Percentiles rank a stretch among this genome's conserved stretches.
Evolutionary conservation across 345 rosid genomes (phyloP).

Genomic region (Boechera retrofracta): DNA sequence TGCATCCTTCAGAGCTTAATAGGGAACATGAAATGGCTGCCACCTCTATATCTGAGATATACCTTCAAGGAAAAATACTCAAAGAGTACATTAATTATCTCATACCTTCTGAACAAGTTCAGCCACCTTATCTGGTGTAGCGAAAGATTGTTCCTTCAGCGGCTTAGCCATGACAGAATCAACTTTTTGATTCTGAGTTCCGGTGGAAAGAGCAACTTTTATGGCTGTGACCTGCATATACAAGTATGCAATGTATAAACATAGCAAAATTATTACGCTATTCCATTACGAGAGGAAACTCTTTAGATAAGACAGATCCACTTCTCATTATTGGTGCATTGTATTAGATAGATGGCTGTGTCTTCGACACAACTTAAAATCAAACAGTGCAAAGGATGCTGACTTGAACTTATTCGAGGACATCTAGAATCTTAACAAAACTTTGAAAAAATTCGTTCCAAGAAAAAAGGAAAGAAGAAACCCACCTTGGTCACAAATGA

Average conservation of each 20-base stretch:
- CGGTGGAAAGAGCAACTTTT: slow-evolving; percentile 71
- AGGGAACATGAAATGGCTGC: slow-evolving; percentile 15
- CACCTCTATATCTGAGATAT: slow-evolving; percentile 13
- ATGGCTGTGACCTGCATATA: slow-evolving; percentile 80
- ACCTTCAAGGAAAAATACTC: background rate
- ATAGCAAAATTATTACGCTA: slow-evolving; percentile 12
- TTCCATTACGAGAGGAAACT: background rate
- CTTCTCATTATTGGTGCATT: slow-evolving; percentile 4
- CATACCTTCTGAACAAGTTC: slow-evolving; percentile 93
- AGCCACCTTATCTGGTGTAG: slow-evolving; percentile 91
- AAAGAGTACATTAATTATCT: background rate
- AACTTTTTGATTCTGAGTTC: slow-evolving; percentile 62
- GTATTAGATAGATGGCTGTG: background rate
- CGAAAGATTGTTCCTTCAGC: slow-evolving; percentile 93
- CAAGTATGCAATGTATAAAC: slow-evolving; percentile 21
- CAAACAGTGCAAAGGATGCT: slow-evolving; percentile 25
- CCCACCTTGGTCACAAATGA: slow-evolving; percentile 93
- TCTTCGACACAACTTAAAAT: background rate
- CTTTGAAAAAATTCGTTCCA: background rate
- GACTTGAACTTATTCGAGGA: background rate
- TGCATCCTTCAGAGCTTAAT: slow-evolving; percentile 27
- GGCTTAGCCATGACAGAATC: slow-evolving; percentile 83
- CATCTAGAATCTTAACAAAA: background rate
- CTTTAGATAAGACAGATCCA: background rate
- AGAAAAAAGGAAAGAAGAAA: slow-evolving; percentile 22